These are phyloP conservation scores for Trametes hirsuta DNA, from an alignment of 1,284 basidiomycete genomes.

Conservation along the genomic window DNA sequence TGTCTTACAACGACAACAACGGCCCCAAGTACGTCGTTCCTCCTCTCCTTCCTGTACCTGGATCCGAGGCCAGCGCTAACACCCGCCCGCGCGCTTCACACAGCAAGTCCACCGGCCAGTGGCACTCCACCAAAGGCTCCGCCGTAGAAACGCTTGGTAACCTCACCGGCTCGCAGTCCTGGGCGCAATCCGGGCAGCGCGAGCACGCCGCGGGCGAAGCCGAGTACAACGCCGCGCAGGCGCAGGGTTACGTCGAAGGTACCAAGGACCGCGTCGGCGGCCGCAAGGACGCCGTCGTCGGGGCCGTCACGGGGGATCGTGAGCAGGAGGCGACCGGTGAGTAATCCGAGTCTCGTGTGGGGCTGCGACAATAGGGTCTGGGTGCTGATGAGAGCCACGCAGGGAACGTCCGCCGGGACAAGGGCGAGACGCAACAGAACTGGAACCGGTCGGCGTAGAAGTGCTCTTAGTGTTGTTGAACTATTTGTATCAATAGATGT, in stretches of 20 bases:
- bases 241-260: conserved; percentile 61
- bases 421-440: conserved; percentile 59
- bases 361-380: background rate
- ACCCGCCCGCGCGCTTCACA: background rate
- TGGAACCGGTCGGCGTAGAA: conserved; percentile 44
- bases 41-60: background rate
- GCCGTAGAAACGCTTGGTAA: conserved; percentile 60
- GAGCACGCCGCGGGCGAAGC: conserved; percentile 69
- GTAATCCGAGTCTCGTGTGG: conserved; percentile 13
- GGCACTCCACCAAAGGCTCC: conserved; percentile 62
- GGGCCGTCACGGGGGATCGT: conserved; percentile 68
- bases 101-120: conserved; percentile 67
- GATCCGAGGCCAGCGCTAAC: background rate
- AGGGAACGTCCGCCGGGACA: conserved; percentile 61
- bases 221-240: conserved; percentile 59
- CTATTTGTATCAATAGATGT: background rate
- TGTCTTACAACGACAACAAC: conserved; percentile 14
- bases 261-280: conserved; percentile 58
- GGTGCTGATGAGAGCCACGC: background rate
- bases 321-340: conserved; percentile 58
- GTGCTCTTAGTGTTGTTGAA: background rate
- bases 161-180: conserved; percentile 46
- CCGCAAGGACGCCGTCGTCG: conserved; percentile 69
- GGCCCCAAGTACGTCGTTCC: conserved; percentile 14
- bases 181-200: conserved; percentile 61